Base-by-base conservation (phyloP, 495 filamentous ascomycete genomes). In the Aspergillus indologenus region DNA sequence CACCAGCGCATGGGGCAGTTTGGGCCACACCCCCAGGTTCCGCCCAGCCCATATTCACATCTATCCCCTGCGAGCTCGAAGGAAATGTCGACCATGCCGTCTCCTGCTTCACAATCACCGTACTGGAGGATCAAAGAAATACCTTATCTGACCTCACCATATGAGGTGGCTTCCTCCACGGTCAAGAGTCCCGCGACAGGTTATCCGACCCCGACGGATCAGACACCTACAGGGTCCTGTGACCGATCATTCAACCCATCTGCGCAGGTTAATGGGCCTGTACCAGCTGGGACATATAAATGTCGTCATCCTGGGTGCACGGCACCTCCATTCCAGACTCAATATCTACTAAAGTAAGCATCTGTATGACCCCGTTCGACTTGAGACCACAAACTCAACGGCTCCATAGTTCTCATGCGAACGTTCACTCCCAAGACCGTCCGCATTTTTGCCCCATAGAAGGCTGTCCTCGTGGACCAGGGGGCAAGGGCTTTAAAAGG, bases 401-500 rank as follows among this genome's bases (percentile, higher is more conserved):
- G 83, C 80, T 21, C 14, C 44, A 23, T 56, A 96, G 93, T 68
- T 98, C 95, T n/a, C 95, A 98, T 72, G 88, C 89, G 49, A 98
- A 98, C 68, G 95, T 98, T 6, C 94, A 98, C 71, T 96, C 91
- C 5, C 90, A 90, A 61, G 87, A 83, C 58, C 82, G 94, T 40
- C 92, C 92, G 17, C 93, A 98, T 71, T 98, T 92, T 67, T 98
- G 95, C 71, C 85, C 90, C 0, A 86, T 96, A 15, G 79, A 83
- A 26, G 86, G 83, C 1, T 98, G 94, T 71, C 76, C 89, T 20
- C 84, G 94, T 31, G 86, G 83, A 7, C 83, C 90, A 61, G 89
- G 89, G 15, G 94, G 94, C 17, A 96, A 90, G 71, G 94, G 95
- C 0, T 98, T 98, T 80, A 98, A 98, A 71, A 85, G 95, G 44